Base-by-base conservation (phyloP, 192 early-diverging fungal species). In the Chytriomyces sp. region DNA sequence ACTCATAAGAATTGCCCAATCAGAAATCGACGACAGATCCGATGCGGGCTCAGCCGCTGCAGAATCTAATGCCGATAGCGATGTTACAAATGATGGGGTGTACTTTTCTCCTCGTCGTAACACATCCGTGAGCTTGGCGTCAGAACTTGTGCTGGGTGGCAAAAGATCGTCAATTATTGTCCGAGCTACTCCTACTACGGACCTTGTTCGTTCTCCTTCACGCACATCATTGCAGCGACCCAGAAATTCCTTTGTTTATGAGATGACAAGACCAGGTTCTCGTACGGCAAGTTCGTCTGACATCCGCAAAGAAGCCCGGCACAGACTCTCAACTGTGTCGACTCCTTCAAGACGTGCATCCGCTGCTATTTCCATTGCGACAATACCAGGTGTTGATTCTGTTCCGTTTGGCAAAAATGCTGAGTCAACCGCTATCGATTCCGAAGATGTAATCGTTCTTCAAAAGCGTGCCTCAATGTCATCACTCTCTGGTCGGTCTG, bases 191-290 rank as follows among this genome's bases (percentile, higher is more conserved):
- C 53, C 53, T n/a, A 57, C 53, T 2, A n/a, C 53, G 53, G 53
- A 57, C 53, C 53, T 57, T 57, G 53, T 57, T 2, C 13, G 13
- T 3, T 57, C 53, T 20, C 53, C 53, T 57, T 57, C 53, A n/a
- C 53, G 53, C 16, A 20, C 20, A 20, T 57, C 53, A 57, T 57
- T 57, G 5, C 20, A 13, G 13, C 0, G 53, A 57, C 16, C 53
- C 20, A 57, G 53, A 20, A 57, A 57, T 57, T 57, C 53, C 16
- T 57, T 57, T 57, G 53, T 57, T n/a, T 57, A 57, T 57, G 53
- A 57, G 13, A 20, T 57, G 20, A 20, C 16, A 13, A 13, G 53
- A 1, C 53, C 53, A 20, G 13, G 16, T 13, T 57, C 53, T 57
- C 13, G 53, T 3, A 57, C 16, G 16, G 20, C 16, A 13, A 57